Conservation (phyloP, 2,329 filamentous ascomycete genomes). For the Parastagonospora nodorum region DNA sequence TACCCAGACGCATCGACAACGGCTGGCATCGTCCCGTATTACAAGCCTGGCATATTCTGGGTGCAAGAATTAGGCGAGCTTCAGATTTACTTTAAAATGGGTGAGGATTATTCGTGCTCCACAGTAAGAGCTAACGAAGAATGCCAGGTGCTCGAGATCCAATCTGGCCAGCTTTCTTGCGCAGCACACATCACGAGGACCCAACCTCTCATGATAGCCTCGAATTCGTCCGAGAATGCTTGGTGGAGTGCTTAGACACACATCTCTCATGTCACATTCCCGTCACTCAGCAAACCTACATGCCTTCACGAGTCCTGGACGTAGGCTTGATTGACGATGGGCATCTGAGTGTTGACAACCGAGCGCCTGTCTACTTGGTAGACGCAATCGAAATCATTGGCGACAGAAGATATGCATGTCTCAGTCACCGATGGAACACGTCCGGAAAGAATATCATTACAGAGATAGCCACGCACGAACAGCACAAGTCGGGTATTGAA, state of each 20-base stretch:
- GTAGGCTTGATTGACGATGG: slow-evolving; percentile 2
- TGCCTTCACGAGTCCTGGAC: slow-evolving; percentile 5
- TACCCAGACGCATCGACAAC: too few relatives aligned
- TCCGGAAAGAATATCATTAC: neutral
- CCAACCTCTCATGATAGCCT: neutral
- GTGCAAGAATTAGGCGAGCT: too few relatives aligned
- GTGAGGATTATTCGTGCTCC: too few relatives aligned
- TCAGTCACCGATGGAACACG: slow-evolving; percentile 8
- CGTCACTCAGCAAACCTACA: neutral
- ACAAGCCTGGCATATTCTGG: too few relatives aligned
- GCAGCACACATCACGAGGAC: neutral
- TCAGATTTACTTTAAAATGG: too few relatives aligned
- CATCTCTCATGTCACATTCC: neutral
- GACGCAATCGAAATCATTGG: too few relatives aligned
- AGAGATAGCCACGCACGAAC: neutral
- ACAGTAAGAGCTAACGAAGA: too few relatives aligned
- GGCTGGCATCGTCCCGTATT: too few relatives aligned
- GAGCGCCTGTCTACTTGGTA: too few relatives aligned
- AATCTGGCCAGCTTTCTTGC: neutral
- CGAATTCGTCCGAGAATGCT: neutral
- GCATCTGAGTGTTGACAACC: too few relatives aligned
- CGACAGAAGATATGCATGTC: neutral
- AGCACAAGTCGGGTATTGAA: neutral
- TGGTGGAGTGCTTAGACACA: neutral
- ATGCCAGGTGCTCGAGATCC: neutral